Base-by-base conservation (phyloP, 2,329 filamentous ascomycete genomes). In the Capronia epimyces region DNA sequence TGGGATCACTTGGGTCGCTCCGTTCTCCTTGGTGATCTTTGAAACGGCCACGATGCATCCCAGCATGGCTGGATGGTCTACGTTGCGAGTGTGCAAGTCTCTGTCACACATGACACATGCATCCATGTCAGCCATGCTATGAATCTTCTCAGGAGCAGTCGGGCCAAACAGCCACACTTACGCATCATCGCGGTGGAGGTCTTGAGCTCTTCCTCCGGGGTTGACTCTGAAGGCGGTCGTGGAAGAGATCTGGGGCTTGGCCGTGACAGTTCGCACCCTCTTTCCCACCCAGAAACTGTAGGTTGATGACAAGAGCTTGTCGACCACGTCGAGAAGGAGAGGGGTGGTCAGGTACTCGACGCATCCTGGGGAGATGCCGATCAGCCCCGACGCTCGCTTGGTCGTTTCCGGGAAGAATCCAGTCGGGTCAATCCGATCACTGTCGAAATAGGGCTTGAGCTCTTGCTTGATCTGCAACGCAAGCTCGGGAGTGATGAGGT, bases 301-400 rank as follows among this genome's bases (percentile, higher is more conserved):
- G 15, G 59, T 65, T n/a, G 64, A 66, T 8, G 64, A 67, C 15
- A 71, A 55, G 49, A 71, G 54, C 12, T 55, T 53, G 48, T 67
- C 67, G 1, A 66, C 67, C 5, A 69, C 59, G 6, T 58, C 52
- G n/a, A 66, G 66, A 29, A 66, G 69, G 4, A 67, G 59, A 2
- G 63, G 62, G 24, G 67, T 72, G 29, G 63, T 64, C 1, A 65
- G 64, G 6, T 69, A 62, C 43, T 72, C 65, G n/a, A 68, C 64
- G 22, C 68, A 71, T 1, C 62, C 65, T 27, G 69, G 65, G 0
- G 70, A 72, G 8, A 66, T 62, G 2, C 60, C 66, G 12, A 73
- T 53, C 15, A 73, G 52, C 1, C 71, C 69, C 1, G 66, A 67
- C 0, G 70, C 70, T 16, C 63, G 53, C 34, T 63, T 54, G 2